These are phyloP conservation scores for Phytopythium delawarense DNA, from an alignment of 352 stramenopile species.

Conservation along the genomic window DNA sequence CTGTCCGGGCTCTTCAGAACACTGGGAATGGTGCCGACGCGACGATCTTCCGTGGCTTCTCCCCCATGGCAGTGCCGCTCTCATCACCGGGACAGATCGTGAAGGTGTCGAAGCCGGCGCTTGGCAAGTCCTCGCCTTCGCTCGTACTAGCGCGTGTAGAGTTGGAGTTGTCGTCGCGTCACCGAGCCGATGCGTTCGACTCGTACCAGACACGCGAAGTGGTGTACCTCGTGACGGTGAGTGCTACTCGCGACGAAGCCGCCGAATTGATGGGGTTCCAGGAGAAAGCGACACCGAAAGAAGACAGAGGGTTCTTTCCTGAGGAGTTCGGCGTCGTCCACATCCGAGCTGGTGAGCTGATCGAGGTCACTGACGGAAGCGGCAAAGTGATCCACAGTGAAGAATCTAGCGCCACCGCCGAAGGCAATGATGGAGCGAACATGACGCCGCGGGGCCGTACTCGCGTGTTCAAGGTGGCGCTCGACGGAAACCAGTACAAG, in stretches of 20 bases:
- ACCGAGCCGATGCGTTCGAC: constrained; percentile 80
- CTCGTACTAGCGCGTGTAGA: constrained; percentile 85
- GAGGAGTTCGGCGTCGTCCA: constrained; percentile 85
- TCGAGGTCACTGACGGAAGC: constrained; percentile 80
- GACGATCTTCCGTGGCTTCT: constrained; percentile 61
- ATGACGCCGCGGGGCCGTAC: constrained; percentile 37
- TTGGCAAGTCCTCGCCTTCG: constrained; percentile 85
- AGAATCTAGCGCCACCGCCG: constrained; percentile 5
- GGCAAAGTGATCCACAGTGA: constrained; percentile 52
- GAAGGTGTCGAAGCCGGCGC: constrained; percentile 82
- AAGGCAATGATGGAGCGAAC: not conserved
- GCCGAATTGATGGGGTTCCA: constrained; percentile 57
- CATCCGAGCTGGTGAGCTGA: constrained; percentile 72
- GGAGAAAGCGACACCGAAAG: constrained; percentile 12
- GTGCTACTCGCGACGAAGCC: constrained; percentile 56
- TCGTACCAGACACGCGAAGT: constrained; percentile 90
- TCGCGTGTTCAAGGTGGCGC: constrained; percentile 83
- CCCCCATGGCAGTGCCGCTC: constrained; percentile 35
- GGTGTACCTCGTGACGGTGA: constrained; percentile 91
- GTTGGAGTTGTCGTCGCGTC: constrained; percentile 72
- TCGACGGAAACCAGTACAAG: constrained; percentile 95
- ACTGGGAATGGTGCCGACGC: constrained; percentile 25
- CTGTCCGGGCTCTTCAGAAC: constrained; percentile 33
- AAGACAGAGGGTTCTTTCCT: constrained; percentile 70
- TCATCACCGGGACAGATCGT: constrained; percentile 48